phyloP scores from a whole-genome alignment of 768 basidiomycete genomes.

The Amanita pseudoporphyria region DNA sequence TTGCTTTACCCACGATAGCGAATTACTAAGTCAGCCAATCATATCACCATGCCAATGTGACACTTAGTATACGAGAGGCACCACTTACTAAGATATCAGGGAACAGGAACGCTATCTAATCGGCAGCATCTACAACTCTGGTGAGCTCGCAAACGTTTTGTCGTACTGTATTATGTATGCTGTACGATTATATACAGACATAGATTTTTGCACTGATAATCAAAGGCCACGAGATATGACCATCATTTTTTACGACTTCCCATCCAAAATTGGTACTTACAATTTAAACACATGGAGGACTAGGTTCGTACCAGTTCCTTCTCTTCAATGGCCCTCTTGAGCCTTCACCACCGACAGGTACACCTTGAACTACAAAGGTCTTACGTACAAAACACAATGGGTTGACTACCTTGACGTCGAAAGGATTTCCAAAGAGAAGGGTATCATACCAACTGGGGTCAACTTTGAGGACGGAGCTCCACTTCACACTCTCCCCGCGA shows the following conservation, averaged over 20 bases:
- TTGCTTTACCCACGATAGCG: too few relatives aligned
- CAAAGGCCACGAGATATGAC: background rate
- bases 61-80: too few relatives aligned
- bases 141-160: too few relatives aligned
- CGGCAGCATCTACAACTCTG: too few relatives aligned
- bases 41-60: too few relatives aligned
- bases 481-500: conserved; percentile 32
- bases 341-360: conserved; percentile 6
- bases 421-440: conserved; percentile 17
- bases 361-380: conserved; percentile 12
- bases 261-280: conserved; percentile 25
- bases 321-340: background rate
- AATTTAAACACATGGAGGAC: conserved; percentile 38
- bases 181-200: background rate
- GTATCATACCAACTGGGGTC: conserved; percentile 18
- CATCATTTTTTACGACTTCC: conserved; percentile 36
- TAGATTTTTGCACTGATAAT: background rate
- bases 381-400: conserved; percentile 30
- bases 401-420: conserved; percentile 33
- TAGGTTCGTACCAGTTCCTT: conserved; percentile 18
- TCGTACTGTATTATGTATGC: too few relatives aligned
- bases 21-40: too few relatives aligned
- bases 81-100: too few relatives aligned
- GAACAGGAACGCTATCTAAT: too few relatives aligned
- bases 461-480: conserved; percentile 17